A percentile compares a stretch with the other conserved stretches of the same genome.
Evolutionary conservation across 352 stramenopile genomes (phyloP).

Genomic region (Phytophthora sansomeana): DNA sequence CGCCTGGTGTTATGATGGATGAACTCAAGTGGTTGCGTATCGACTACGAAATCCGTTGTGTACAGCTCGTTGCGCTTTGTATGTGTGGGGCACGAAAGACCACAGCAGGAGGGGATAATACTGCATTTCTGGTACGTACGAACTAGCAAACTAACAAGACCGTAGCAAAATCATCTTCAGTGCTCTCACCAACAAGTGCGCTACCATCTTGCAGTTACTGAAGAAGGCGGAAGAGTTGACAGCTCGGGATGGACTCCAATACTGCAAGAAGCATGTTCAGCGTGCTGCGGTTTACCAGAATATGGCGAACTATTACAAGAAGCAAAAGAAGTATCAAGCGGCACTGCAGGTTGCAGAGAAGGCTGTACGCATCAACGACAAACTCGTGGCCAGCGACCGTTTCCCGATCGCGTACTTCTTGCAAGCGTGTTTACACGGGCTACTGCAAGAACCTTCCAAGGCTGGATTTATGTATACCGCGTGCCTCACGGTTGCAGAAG

Average conservation of each 20-base stretch:
- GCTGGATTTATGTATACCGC: conserved; percentile 72
- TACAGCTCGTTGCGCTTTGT: conserved; percentile 77
- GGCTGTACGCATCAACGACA: conserved; percentile 68
- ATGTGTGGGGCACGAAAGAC: conserved; percentile 64
- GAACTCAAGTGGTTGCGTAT: conserved; percentile 74
- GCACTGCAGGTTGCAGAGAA: conserved; percentile 67
- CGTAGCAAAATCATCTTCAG: not conserved
- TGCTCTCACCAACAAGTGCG: not conserved
- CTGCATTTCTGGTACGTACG: conserved; percentile 60
- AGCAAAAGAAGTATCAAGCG: conserved; percentile 76
- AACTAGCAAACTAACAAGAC: not conserved
- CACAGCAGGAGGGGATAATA: conserved; percentile 55
- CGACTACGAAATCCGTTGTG: conserved; percentile 81
- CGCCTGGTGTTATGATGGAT: conserved; percentile 53
- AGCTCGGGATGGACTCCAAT: conserved; percentile 60
- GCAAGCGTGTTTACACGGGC: conserved; percentile 62
- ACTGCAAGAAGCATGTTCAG: conserved; percentile 71
- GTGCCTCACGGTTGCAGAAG: conserved; percentile 51
- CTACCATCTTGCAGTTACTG: conserved; percentile 45
- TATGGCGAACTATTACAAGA: conserved; percentile 80
- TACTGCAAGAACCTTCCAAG: conserved; percentile 65
- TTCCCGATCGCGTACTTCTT: conserved; percentile 72
- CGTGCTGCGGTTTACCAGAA: conserved; percentile 69
- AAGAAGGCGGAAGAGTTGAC: conserved; percentile 78
- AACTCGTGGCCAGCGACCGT: conserved; percentile 56